Base-by-base conservation (phyloP, 192 early-diverging fungal genomes). In the Podila epicladia region DNA sequence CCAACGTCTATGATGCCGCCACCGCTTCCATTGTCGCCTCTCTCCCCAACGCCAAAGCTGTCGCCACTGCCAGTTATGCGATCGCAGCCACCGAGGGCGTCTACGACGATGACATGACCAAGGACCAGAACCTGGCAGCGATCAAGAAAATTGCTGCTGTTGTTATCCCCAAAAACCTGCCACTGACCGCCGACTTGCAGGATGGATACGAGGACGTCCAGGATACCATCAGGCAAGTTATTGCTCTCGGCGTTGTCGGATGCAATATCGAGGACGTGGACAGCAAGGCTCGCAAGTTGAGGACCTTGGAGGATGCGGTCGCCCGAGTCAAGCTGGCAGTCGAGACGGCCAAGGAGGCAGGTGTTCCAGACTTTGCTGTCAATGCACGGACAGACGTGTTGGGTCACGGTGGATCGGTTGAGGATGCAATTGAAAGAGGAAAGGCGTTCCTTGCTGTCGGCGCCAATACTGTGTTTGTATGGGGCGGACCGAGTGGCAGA, bases 321-420 rank as follows among this genome's bases (percentile, higher is more conserved):
- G 51, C 49, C 1, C 65, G 80, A 24, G 58, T 82, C 55, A 75
- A 79, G 28, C 63, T 69, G 8, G 80, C 77, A 2, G 31, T 75
- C 29, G 68, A 63, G 57, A 67, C 71, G 1, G 83, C 84, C 4
- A 79, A 60, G 24, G 65, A 68, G 26, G 50, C 62, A 1, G 84
- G 84, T 9, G 82, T 84, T 2, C 83, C 84, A 3, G 83, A 85
- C 60, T 85, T 85, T 75, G 83, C 84, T n/a, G 57, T 85, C 76
- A 85, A 85, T 45, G 84, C 84, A 1, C 71, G 83, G n/a, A 82
- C 76, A 35, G 84, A 85, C 53, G 66, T 72, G 9, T 35, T 85
- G n/a, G 50, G 38, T 1, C 41, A 41, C 17, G 63, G 69, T 57
- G 83, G 82, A 11, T 50, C 73, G 38, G 63, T 82, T 29, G 74